Evolutionary conservation across 805 yeast species (phyloP).

Genomic region (Millerago galiae): DNA sequence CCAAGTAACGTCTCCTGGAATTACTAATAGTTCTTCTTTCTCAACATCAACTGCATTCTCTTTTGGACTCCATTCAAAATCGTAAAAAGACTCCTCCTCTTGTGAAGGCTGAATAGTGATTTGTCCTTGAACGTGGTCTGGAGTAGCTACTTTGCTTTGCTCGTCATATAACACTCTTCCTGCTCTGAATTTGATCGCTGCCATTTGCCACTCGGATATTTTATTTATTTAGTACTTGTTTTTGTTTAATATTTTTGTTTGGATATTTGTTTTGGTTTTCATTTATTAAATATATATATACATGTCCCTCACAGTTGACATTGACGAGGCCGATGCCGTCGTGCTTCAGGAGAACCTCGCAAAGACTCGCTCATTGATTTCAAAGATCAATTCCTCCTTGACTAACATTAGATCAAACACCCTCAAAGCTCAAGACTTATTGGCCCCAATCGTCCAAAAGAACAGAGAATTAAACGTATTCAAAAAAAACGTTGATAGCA

Average conservation of each 20-base stretch:
- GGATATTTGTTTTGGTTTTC: too few species aligned
- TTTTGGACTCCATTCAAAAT: slow-evolving; percentile 70
- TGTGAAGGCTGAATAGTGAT: slow-evolving; percentile 53
- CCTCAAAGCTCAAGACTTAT: slow-evolving; percentile 48
- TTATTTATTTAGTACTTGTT: too few species aligned
- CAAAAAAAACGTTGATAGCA: slow-evolving; percentile 51
- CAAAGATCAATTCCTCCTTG: slow-evolving; percentile 49
- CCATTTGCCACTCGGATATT: slow-evolving; percentile 7
- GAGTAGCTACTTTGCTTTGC: slow-evolving; percentile 54
- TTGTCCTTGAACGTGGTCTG: slow-evolving; percentile 63
- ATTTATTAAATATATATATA: too few species aligned
- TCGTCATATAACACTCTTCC: slow-evolving; percentile 67
- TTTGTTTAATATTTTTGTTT: too few species aligned
- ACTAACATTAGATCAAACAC: slow-evolving; percentile 47
- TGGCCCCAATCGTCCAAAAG: slow-evolving; percentile 65
- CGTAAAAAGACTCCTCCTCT: slow-evolving; percentile 68
- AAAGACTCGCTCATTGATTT: slow-evolving; percentile 50
- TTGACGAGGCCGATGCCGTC: slow-evolving; percentile 78
- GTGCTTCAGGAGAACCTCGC: slow-evolving; percentile 70
- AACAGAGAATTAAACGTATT: slow-evolving; percentile 50
- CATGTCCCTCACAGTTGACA: slow-evolving; percentile 33
- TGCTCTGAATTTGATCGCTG: slow-evolving; percentile 54
- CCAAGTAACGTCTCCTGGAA: slow-evolving; percentile 85
- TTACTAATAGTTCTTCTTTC: slow-evolving; percentile 59
- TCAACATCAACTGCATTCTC: slow-evolving; percentile 39